Percentiles rank a stretch among this genome's conserved stretches.
Evolutionary conservation across 1,139 yeast genomes (phyloP).

Genomic region (Candida dubliniensis): DNA sequence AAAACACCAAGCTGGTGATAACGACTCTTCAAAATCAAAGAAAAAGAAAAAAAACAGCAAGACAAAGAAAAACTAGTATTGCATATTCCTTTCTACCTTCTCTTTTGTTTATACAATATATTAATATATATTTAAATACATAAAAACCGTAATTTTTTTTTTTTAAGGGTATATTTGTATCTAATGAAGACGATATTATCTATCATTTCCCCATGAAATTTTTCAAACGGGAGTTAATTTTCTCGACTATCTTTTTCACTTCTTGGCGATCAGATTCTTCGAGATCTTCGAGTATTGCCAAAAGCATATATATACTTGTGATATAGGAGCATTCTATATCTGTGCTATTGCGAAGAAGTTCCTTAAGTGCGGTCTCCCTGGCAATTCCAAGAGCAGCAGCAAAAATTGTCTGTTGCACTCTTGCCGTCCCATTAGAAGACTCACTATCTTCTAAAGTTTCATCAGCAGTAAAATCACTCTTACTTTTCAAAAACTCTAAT

Average conservation of each 20-base stretch:
- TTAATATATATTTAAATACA: neutral
- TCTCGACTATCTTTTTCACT: neutral
- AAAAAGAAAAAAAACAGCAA: neutral
- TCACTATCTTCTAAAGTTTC: neutral
- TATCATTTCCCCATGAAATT: neutral
- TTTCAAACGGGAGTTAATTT: neutral
- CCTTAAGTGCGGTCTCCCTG: neutral
- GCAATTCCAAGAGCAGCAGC: conserved; percentile 13
- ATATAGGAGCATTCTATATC: neutral
- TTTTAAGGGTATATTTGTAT: no score
- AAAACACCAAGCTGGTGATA: neutral
- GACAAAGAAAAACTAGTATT: neutral
- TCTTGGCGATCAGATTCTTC: neutral
- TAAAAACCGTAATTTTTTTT: no score
- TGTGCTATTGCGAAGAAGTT: neutral
- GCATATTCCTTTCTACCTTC: neutral
- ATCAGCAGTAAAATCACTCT: neutral
- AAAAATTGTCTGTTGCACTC: conserved; percentile 53
- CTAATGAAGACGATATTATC: conserved; percentile 8
- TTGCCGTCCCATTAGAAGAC: conserved; percentile 19
- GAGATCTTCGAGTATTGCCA: neutral
- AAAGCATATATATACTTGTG: neutral
- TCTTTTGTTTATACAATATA: no score
- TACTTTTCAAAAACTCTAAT: conserved; percentile 70
- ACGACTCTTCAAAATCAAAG: neutral